These are phyloP conservation scores for Wickerhamomyces ciferrii DNA, from an alignment of 805 yeast species.

Conservation along the genomic window DNA sequence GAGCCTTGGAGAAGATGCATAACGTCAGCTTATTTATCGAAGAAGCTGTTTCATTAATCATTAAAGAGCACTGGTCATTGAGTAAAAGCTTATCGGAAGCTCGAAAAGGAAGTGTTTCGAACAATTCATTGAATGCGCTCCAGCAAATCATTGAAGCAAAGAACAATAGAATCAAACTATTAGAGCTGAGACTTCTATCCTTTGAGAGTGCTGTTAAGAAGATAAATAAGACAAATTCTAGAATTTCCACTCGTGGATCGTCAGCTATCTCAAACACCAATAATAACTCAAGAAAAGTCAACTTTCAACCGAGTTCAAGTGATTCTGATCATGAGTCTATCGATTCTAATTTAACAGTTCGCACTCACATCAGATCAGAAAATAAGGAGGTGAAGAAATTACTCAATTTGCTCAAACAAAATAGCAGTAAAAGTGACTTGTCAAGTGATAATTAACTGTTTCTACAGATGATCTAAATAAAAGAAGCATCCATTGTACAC, in stretches of 20 bases:
- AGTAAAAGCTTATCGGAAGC: constrained; percentile 4
- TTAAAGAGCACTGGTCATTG: constrained; percentile 10
- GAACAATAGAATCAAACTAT: constrained; percentile 1
- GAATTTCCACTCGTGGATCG: too few relatives aligned
- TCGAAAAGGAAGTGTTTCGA: constrained; percentile 4
- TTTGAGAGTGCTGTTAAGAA: constrained; percentile 8
- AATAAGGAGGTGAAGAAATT: neutral
- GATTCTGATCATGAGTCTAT: too few relatives aligned
- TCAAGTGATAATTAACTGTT: too few relatives aligned
- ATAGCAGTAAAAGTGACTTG: too few relatives aligned
- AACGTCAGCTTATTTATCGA: constrained; percentile 10
- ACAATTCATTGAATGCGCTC: constrained; percentile 3
- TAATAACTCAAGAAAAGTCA: neutral
- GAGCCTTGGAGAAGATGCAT: constrained; percentile 4
- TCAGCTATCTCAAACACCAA: neutral
- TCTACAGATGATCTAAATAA: too few relatives aligned
- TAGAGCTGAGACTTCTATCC: constrained; percentile 3
- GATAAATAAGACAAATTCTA: neutral
- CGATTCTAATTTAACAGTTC: too few relatives aligned
- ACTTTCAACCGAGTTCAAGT: neutral
- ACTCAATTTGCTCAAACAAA: neutral
- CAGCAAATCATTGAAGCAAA: constrained; percentile 10
- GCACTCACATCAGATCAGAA: too few relatives aligned
- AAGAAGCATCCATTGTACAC: constrained; percentile 3
- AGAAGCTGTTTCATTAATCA: constrained; percentile 12